Percentiles rank a stretch among this genome's conserved stretches.
These are phyloP conservation scores for maize (Zea mays) DNA, from an alignment of 176 grass and related monocot genomes.

Conservation along the genomic window DNA sequence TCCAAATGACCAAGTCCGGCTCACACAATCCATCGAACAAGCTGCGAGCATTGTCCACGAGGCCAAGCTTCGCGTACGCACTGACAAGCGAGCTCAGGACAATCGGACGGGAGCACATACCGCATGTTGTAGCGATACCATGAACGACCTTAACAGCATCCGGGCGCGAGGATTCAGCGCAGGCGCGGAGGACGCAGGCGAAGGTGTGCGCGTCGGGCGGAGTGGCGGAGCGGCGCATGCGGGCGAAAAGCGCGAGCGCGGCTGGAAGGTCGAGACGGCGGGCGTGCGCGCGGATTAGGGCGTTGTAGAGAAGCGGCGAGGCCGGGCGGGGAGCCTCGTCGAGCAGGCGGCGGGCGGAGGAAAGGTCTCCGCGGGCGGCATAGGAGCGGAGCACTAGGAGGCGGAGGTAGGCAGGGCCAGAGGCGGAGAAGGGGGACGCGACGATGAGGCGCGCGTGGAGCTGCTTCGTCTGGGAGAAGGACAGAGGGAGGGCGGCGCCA, in stretches of 20 bases:
- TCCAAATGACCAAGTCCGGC: slow-evolving; percentile 58
- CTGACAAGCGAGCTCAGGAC: slow-evolving; percentile 52
- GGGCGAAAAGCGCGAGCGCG: slow-evolving; percentile 43
- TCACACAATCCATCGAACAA: slow-evolving; percentile 50
- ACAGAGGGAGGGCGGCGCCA: slow-evolving; percentile 25
- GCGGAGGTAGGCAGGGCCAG: slow-evolving; percentile 29
- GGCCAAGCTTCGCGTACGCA: slow-evolving; percentile 46
- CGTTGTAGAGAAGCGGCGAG: slow-evolving; percentile 55
- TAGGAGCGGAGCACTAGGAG: slow-evolving; percentile 57
- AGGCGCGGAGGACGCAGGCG: slow-evolving; percentile 65
- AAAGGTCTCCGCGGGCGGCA: slow-evolving; percentile 39
- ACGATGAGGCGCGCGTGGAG: slow-evolving; percentile 52
- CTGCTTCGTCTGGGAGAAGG: slow-evolving; percentile 47
- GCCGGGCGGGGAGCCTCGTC: slow-evolving; percentile 38
- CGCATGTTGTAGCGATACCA: background rate
- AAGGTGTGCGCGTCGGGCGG: slow-evolving; percentile 60
- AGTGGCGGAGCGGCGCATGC: slow-evolving; percentile 42
- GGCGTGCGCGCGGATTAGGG: slow-evolving; percentile 61
- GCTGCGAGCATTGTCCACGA: slow-evolving; percentile 27
- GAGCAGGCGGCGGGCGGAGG: slow-evolving; percentile 50
- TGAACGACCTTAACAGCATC: slow-evolving; percentile 32
- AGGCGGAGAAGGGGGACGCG: background rate
- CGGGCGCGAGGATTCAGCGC: slow-evolving; percentile 45
- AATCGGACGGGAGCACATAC: slow-evolving; percentile 32
- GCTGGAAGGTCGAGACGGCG: slow-evolving; percentile 37